phyloP scores from a whole-genome alignment of 257 asterid genomes.

The Henckelia pumila region DNA sequence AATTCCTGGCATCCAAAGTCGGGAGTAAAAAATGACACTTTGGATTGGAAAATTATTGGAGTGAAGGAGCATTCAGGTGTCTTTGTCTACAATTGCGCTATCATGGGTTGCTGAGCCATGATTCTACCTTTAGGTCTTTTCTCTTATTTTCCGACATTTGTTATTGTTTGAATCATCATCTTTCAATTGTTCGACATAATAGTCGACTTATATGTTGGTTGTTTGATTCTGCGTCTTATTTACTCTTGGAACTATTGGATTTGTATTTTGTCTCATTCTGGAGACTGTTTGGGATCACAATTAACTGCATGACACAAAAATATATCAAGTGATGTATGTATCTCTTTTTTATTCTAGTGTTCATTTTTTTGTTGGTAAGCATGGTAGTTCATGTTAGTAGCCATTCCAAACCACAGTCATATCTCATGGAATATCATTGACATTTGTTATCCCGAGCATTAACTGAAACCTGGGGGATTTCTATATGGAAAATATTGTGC shows the following conservation, averaged over 20 bases:
- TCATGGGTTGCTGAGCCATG: slow-evolving; percentile 68
- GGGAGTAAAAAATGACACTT: slow-evolving; percentile 47
- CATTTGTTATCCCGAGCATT: too few species aligned
- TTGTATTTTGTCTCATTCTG: slow-evolving; percentile 21
- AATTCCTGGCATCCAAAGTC: slow-evolving; percentile 67
- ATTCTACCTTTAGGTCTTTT: slow-evolving; percentile 33
- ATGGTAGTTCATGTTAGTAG: background rate
- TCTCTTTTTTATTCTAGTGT: slow-evolving; percentile 10
- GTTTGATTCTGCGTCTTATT: slow-evolving; percentile 29
- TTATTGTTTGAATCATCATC: slow-evolving; percentile 35
- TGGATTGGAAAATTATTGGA: slow-evolving; percentile 75
- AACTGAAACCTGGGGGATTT: background rate
- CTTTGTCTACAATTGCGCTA: slow-evolving; percentile 83
- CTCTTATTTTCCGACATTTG: slow-evolving; percentile 31
- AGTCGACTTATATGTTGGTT: slow-evolving; percentile 24
- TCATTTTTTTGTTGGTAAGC: slow-evolving; percentile 1
- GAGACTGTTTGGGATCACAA: slow-evolving; percentile 23
- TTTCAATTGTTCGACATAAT: slow-evolving; percentile 33
- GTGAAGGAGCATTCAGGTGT: slow-evolving; percentile 84
- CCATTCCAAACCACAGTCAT: background rate
- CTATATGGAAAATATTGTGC: background rate
- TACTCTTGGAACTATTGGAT: slow-evolving; percentile 28
- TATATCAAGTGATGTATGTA: slow-evolving; percentile 11
- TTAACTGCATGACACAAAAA: slow-evolving; percentile 25
- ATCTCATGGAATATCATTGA: background rate